phyloP scores from a whole-genome alignment of 2,329 filamentous ascomycete genomes.

The Aspergillus sp. region DNA sequence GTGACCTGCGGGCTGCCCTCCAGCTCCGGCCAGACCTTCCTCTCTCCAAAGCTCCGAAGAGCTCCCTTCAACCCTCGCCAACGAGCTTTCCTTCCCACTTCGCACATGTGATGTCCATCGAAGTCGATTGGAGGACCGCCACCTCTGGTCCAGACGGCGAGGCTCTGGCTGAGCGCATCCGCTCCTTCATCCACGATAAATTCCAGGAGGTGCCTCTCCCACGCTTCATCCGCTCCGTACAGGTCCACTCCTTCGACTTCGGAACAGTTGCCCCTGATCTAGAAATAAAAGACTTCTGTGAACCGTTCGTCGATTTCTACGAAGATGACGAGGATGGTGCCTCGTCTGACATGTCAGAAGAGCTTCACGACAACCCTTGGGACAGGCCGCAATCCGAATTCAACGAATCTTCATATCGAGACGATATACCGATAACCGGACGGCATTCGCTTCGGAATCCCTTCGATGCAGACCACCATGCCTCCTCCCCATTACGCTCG shows the following conservation, averaged over 20 bases:
- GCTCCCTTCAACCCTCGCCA: neutral
- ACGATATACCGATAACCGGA: constrained; percentile 27
- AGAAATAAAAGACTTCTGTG: constrained; percentile 94
- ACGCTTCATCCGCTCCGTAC: constrained; percentile 94
- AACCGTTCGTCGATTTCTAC: constrained; percentile 95
- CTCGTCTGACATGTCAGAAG: constrained; percentile 37
- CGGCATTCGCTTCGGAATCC: constrained; percentile 29
- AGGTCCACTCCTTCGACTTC: constrained; percentile 92
- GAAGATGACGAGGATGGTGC: constrained; percentile 66
- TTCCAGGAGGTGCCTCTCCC: constrained; percentile 91
- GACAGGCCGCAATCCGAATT: constrained; percentile 21
- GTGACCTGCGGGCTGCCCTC: neutral
- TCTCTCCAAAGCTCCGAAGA: too few species aligned
- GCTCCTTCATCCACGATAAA: constrained; percentile 90
- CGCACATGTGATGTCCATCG: constrained; percentile 77
- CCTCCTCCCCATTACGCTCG: constrained; percentile 34
- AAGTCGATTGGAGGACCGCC: constrained; percentile 93
- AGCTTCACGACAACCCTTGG: constrained; percentile 27
- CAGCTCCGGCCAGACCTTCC: neutral
- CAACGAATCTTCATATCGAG: constrained; percentile 30
- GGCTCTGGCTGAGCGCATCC: constrained; percentile 80
- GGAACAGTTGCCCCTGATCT: constrained; percentile 78
- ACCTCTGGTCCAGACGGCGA: constrained; percentile 85
- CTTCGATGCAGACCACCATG: constrained; percentile 24
- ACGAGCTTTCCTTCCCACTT: neutral